Evolutionary conservation across 2,329 filamentous ascomycete genomes (phyloP), one percentile per base, ranked within the genome.

Genomic region (Arthroderma sp.): DNA sequence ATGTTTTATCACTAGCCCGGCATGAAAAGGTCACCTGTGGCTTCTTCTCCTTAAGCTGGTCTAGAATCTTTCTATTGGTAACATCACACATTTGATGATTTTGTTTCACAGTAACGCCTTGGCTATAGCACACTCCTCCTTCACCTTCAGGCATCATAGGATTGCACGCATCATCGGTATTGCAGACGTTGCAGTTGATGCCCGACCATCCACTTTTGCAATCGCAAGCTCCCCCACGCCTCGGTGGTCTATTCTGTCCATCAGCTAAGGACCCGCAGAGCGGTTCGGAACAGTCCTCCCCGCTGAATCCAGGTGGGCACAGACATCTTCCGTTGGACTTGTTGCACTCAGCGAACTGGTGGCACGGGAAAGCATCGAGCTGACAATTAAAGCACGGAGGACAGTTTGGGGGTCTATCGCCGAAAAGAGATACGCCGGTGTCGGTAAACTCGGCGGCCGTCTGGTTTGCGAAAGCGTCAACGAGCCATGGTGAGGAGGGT

Each of bases 41-140:
- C 47, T 85, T 83, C 65, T 87, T 78, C 38, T 83, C 80, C 56
- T 87, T 84, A 40, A 98, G 74, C 58, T 89, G 80, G 50, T 88
- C 80, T 45, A 89, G 72, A 58, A 98, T 98, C 70, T 94, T 91
- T 63, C 79, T 77, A 68, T 98, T 98, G 45, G 88, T 96, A 53
- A 98, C 91, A 63, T 93, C 86, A 67, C 91, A 98, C 69, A 94
- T 91, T 66, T 98, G 93, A 67, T 87, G 89, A 69, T 96, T 98
- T 66, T 93, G 80, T 56, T 91, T 87, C 51, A 96, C 82, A 7
- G 93, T 82, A 53, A 94, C 78, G 38, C 89, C 89, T 54, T 89
- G 82, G 58, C 85, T 82, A 62, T 95, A 96, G 68, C 91, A 98
- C 7, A 94, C 80, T 30, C 87, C 91, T 38, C 82, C 86, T 49